Evolutionary conservation across 495 filamentous ascomycete species (phyloP), one percentile per base, ranked within the genome.

Genomic region (Penicillium longicatenatum): DNA sequence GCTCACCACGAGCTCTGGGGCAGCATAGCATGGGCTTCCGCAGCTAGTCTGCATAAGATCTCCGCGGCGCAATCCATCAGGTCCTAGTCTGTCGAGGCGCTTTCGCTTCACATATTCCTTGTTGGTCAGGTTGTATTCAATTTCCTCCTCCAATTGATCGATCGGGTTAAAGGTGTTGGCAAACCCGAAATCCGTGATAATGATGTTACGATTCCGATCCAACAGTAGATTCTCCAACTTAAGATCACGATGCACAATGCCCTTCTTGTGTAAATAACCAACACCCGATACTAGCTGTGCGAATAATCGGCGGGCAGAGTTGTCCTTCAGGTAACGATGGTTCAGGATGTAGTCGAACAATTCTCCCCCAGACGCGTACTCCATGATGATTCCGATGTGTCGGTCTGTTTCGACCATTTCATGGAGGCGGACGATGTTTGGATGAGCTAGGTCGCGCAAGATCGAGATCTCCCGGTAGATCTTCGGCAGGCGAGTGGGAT

Each of bases 151-250:
- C 24, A 99, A 79, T 68, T 96, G 92, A 69, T 98, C 95, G 29
- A 75, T 68, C 1, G 94, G 86, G 69, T 96, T 87, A 69, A 99
- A 99, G 4, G 92, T 98, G 70, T 99, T 99, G 47, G 94, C 94
- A 73, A 99, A 99, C 4, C 94, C 94, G 71, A 99, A 99, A 74
- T 99, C 94, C 0, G 94, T 98, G 71, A 99, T 98, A 76, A 99
- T 98, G 69, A 99, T 97, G 74, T 99, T 99, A 44, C 90, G 86
- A 64, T 99, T 97, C 19, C 94, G 85, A 74, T 99, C 94, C 48
- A 99, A 85, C 19, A 99, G 79, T 66, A 99, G 72, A 70, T 99
- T 99, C 74, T 99, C 94, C 57, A 99, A 79, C 73, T 99, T 99
- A 52, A 99, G 79, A 75, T 99, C 94, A 65, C 94, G 88, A 66